Percentiles rank a stretch among this genome's conserved stretches.
phyloP scores from a whole-genome alignment of 2,329 filamentous ascomycete genomes.

The Daldinia eschscholtzii region DNA sequence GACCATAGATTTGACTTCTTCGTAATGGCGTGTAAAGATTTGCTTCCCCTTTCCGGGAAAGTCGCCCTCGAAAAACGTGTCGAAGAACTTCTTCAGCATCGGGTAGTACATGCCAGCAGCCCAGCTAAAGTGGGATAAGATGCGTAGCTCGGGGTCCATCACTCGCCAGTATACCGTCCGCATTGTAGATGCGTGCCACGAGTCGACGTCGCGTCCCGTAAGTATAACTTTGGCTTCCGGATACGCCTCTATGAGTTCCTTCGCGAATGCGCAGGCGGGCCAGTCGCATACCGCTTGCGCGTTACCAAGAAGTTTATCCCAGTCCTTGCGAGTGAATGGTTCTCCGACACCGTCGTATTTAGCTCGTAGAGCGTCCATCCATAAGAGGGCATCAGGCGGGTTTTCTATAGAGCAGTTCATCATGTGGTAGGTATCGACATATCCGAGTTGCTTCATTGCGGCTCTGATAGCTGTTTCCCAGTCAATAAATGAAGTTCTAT shows the following conservation, averaged over 20 bases:
- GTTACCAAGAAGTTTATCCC: constrained; percentile 76
- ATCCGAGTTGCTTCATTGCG: constrained; percentile 75
- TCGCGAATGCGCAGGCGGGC: constrained; percentile 75
- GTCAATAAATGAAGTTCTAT: too few relatives aligned
- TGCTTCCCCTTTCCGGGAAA: constrained; percentile 75
- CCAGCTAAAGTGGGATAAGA: constrained; percentile 71
- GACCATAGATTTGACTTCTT: constrained; percentile 49
- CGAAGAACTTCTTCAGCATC: constrained; percentile 78
- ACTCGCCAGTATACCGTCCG: constrained; percentile 77
- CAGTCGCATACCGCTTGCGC: constrained; percentile 77
- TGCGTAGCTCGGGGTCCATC: constrained; percentile 71
- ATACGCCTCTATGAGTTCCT: constrained; percentile 78
- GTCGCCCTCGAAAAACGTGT: constrained; percentile 75
- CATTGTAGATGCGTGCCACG: constrained; percentile 72
- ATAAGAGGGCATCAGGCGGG: constrained; percentile 75
- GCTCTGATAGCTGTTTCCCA: constrained; percentile 68
- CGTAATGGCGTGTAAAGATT: constrained; percentile 62
- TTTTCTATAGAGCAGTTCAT: constrained; percentile 78
- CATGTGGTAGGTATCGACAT: constrained; percentile 79
- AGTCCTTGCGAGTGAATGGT: constrained; percentile 73
- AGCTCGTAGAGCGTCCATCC: constrained; percentile 75
- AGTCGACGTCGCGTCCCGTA: constrained; percentile 74
- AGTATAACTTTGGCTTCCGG: constrained; percentile 79
- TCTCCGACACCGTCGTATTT: constrained; percentile 68
- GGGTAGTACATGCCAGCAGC: constrained; percentile 76